phyloP scores from a whole-genome alignment of 2,329 filamentous ascomycete genomes.

The Metarhizium rileyi region DNA sequence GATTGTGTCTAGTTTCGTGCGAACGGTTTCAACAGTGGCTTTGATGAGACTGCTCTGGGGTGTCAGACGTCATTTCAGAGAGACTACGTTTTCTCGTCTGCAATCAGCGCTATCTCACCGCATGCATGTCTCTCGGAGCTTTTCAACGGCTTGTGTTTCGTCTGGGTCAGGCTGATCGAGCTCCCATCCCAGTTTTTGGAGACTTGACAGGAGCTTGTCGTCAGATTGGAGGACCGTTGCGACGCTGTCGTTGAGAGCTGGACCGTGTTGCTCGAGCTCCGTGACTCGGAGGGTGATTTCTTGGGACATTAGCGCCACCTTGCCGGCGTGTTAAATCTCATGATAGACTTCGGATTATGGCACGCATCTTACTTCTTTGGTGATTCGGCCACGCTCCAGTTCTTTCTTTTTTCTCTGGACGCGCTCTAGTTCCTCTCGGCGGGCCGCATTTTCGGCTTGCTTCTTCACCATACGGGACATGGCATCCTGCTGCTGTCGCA shows the following conservation, averaged over 20 bases:
- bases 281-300: slow-evolving; percentile 34
- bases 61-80: not conserved
- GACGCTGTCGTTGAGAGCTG: slow-evolving; percentile 37
- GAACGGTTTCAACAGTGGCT: slow-evolving; percentile 43
- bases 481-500: slow-evolving; percentile 53
- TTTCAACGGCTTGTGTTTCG: slow-evolving; percentile 42
- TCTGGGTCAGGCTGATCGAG: slow-evolving; percentile 43
- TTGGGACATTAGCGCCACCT: slow-evolving; percentile 41
- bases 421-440: slow-evolving; percentile 20
- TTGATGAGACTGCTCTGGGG: slow-evolving; percentile 39
- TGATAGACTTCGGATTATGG: not conserved
- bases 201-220: slow-evolving; percentile 52
- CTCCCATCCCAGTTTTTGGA: slow-evolving; percentile 57
- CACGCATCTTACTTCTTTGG: slow-evolving; percentile 27
- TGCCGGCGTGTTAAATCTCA: not conserved
- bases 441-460: slow-evolving; percentile 18
- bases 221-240: slow-evolving; percentile 47
- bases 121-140: slow-evolving; percentile 49
- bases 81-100: too few relatives aligned
- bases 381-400: slow-evolving; percentile 30
- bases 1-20: slow-evolving; percentile 44
- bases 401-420: slow-evolving; percentile 21
- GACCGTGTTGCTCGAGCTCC: slow-evolving; percentile 42
- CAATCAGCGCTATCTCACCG: slow-evolving; percentile 23
- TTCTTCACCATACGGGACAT: slow-evolving; percentile 41